Evolutionary conservation across 768 basidiomycete species (phyloP), one percentile per base, ranked within the genome.

Genomic region (Lentinula sp.): DNA sequence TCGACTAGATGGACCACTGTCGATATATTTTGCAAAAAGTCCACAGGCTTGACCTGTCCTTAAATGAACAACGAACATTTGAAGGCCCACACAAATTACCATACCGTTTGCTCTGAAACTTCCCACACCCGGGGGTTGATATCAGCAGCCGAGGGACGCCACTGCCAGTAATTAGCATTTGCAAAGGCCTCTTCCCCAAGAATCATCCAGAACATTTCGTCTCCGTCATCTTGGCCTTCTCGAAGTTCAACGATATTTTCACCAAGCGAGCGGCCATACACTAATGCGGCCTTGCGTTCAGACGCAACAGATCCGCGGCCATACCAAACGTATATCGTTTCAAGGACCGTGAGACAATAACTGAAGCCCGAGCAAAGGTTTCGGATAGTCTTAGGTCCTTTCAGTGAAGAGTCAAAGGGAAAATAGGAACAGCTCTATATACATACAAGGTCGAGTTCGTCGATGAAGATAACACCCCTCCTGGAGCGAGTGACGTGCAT

Each of bases 151-250:
- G 66, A 69, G 28, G 72, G 71, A 66, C 87, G 81, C 88, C 90
- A 94, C 67, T 71, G 81, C 92, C 92, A 94, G 70, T 93, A 88
- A 65, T 93, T 84, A 1, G 92, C 92, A 46, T 81, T 85, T 3
- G 90, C 90, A 68, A 86, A 92, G 1, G 81, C 81, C 2, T 84
- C 79, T 23, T 90, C 83, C n/a, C 91, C 91, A 2, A 93, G 77
- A 41, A 90, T 81, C 84, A 90, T 86, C 89, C 92, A 92, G 68
- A 94, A 92, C 82, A 92, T 85, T 62, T 91, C 88, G 58, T 91
- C 87, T 15, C 78, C 67, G 43, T 87, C 86, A 57, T 79, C 79
- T 65, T 83, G 81, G n/a, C 84, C 83, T 66, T 93, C 90, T 1
- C 71, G 63, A 8, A 93, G 78, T 63, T 90, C 87, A 6, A 81